These are phyloP conservation scores for Nissolia schottii DNA, from an alignment of 306 rosid species.

Conservation along the genomic window DNA sequence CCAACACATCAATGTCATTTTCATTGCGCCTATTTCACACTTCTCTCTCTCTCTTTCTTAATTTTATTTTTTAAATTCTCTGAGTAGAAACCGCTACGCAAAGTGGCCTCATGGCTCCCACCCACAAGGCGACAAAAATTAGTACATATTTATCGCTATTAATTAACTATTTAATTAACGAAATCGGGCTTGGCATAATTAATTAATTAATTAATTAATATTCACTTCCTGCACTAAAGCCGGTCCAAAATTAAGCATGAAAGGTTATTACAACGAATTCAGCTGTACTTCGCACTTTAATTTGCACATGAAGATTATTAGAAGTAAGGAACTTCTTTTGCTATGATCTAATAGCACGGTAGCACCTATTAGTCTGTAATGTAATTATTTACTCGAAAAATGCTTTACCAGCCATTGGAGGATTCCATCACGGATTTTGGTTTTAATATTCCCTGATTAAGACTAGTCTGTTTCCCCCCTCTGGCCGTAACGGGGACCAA, in stretches of 20 bases:
- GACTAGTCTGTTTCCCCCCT: background rate
- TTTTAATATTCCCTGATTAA: background rate
- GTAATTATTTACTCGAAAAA: background rate
- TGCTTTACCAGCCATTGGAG: background rate
- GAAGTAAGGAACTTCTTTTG: no score
- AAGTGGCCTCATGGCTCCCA: slow-evolving; percentile 21
- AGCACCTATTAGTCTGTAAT: no score
- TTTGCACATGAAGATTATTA: no score
- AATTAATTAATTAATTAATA: no score
- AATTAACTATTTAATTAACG: background rate
- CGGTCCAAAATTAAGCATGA: no score
- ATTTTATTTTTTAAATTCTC: background rate
- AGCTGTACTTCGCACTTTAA: no score
- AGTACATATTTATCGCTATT: background rate
- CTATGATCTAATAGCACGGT: no score
- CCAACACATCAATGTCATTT: no score
- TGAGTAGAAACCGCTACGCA: background rate
- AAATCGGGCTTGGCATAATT: background rate
- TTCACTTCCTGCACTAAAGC: background rate
- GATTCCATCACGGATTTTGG: slow-evolving; percentile 8
- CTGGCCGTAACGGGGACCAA: no score
- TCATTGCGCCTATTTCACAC: background rate
- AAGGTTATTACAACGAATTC: background rate
- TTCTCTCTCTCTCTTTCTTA: background rate
- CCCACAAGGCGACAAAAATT: slow-evolving; percentile 20